Conservation (phyloP, 208 protist genomes). For the Leishmania aethiopica region DNA sequence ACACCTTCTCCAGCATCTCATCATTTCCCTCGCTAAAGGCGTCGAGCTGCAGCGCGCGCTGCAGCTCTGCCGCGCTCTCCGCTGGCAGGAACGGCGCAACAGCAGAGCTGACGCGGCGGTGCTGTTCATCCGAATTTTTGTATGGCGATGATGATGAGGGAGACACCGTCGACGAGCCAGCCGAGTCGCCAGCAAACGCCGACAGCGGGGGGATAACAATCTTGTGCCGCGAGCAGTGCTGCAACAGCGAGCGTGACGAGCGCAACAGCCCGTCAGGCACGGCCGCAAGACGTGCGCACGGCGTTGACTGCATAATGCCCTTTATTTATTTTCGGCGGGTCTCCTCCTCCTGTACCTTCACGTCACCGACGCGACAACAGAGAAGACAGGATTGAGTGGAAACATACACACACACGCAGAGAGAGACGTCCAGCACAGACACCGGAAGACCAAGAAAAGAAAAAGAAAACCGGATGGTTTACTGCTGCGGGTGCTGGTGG, state of each 20-base stretch:
- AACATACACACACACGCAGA: neutral
- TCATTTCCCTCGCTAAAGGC: constrained; percentile 44
- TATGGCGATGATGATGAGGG: neutral
- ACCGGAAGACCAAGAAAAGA: neutral
- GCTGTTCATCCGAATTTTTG: constrained; percentile 37
- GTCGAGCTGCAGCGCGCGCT: constrained; percentile 62
- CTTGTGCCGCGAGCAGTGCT: constrained; percentile 30
- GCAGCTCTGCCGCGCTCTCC: constrained; percentile 46
- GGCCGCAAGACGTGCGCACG: neutral
- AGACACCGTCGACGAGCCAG: neutral
- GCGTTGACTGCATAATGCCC: neutral
- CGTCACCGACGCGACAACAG: neutral
- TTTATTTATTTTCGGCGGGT: neutral
- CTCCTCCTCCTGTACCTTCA: no score
- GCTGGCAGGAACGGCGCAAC: constrained; percentile 43
- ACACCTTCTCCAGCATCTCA: constrained; percentile 41
- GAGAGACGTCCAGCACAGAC: neutral
- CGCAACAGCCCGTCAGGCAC: neutral
- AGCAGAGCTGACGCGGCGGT: constrained; percentile 28
- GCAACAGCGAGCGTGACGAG: constrained; percentile 16
- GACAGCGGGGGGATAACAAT: constrained; percentile 64
- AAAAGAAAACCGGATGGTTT: neutral
- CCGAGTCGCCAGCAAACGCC: neutral
- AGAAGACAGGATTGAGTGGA: neutral
- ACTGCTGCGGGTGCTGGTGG: neutral